A percentile compares a stretch with the other conserved stretches of the same genome.
phyloP scores from a whole-genome alignment of 2,329 filamentous ascomycete species.

The Xylariales sp. region DNA sequence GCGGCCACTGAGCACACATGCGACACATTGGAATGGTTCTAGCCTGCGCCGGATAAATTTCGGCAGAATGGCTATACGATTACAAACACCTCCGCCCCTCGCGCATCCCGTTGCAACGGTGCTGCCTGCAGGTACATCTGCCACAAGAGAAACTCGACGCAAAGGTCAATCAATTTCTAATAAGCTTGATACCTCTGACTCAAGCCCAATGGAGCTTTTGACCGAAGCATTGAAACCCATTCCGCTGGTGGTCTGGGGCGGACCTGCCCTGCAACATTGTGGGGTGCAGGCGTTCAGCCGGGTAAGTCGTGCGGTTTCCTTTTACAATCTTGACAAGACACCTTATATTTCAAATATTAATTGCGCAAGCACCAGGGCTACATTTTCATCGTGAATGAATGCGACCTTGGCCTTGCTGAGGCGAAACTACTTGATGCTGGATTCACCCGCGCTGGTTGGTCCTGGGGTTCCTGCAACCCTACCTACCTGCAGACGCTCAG shows the following conservation, averaged over 20 bases:
- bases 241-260: constrained; percentile 3
- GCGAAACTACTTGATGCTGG: constrained; percentile 1
- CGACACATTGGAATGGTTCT: background rate
- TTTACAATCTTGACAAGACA: background rate
- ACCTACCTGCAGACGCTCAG: background rate
- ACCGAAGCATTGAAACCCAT: constrained; percentile 2
- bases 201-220: background rate
- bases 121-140: background rate
- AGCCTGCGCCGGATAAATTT: background rate
- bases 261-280: constrained; percentile 2
- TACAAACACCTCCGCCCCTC: background rate
- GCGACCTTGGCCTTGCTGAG: constrained; percentile 1
- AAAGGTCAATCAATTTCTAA: background rate
- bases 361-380: background rate
- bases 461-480: constrained; percentile 3
- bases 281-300: constrained; percentile 1
- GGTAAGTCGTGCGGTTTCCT: constrained; percentile 1
- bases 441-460: constrained; percentile 2
- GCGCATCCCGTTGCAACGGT: background rate
- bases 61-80: background rate
- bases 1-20: too few relatives aligned
- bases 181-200: background rate
- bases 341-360: background rate
- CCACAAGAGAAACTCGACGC: background rate
- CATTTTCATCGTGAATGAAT: constrained; percentile 2